Evolutionary conservation across 345 rosid genomes (phyloP).

Genomic region (Xanthoceras sorbifolium): DNA sequence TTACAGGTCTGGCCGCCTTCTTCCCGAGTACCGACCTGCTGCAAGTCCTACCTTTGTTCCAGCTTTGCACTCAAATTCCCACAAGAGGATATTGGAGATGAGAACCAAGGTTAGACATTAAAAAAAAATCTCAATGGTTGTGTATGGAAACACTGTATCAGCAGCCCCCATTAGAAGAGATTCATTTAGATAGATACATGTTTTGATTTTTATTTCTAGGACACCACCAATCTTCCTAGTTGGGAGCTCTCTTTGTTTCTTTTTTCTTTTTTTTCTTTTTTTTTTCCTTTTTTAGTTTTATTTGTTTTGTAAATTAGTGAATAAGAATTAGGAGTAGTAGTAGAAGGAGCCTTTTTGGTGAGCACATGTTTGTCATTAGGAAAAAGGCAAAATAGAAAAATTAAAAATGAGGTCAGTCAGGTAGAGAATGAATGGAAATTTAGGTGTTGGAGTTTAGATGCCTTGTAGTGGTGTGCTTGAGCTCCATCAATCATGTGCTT

Average conservation of each 20-base stretch:
- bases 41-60: slow-evolving; percentile 82
- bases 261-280: slow-evolving; percentile 18
- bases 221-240: slow-evolving; percentile 28
- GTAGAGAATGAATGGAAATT: slow-evolving; percentile 17
- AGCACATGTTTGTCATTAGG: slow-evolving; percentile 31
- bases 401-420: not conserved
- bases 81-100: slow-evolving; percentile 82
- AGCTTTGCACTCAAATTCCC: slow-evolving; percentile 70
- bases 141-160: slow-evolving; percentile 1
- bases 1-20: slow-evolving; percentile 81
- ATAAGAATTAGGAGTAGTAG: slow-evolving; percentile 35
- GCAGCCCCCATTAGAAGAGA: slow-evolving; percentile 18
- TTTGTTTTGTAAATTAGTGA: slow-evolving; percentile 51
- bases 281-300: slow-evolving; percentile 8
- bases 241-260: slow-evolving; percentile 27
- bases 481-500: too few species aligned
- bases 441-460: too few species aligned
- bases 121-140: slow-evolving; percentile 6
- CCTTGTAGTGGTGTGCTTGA: too few species aligned
- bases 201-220: slow-evolving; percentile 30
- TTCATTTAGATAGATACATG: slow-evolving; percentile 34
- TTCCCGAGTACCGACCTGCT: slow-evolving; percentile 90
- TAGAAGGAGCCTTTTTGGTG: slow-evolving; percentile 29
- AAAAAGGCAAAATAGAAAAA: slow-evolving; percentile 2
- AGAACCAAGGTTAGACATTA: slow-evolving; percentile 44